Evolutionary conservation across 805 yeast genomes (phyloP).

Genomic region (Yarrowia osloensis): DNA sequence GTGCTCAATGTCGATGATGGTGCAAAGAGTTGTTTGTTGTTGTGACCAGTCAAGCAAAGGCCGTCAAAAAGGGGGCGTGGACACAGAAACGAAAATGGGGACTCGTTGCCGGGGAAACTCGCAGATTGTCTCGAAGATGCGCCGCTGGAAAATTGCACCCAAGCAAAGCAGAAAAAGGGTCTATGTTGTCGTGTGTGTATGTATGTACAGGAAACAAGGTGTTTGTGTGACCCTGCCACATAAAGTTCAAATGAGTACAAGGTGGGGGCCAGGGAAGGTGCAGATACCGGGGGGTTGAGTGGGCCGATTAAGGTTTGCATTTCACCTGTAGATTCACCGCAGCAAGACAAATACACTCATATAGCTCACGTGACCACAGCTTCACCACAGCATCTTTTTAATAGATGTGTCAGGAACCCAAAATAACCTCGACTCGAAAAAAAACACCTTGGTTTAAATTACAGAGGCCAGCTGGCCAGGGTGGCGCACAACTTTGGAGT

Average conservation of each 20-base stretch:
- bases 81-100: neutral
- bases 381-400: neutral
- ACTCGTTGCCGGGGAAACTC: conserved; percentile 2
- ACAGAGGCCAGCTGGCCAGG: neutral
- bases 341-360: neutral
- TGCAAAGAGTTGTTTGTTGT: neutral
- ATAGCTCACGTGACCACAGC: neutral
- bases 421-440: neutral
- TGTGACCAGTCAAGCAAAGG: neutral
- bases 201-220: conserved; percentile 20
- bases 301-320: neutral
- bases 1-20: neutral
- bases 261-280: neutral
- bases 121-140: neutral
- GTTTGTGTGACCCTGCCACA: conserved; percentile 20
- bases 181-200: conserved; percentile 25
- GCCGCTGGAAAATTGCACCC: neutral
- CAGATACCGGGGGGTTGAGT: neutral
- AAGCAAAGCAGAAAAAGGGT: neutral
- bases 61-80: neutral
- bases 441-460: neutral
- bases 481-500: neutral
- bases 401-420: neutral
- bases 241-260: neutral
- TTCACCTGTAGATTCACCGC: neutral